Evolutionary conservation across 768 basidiomycete species (phyloP).

Genomic region (Lentinula sp.): DNA sequence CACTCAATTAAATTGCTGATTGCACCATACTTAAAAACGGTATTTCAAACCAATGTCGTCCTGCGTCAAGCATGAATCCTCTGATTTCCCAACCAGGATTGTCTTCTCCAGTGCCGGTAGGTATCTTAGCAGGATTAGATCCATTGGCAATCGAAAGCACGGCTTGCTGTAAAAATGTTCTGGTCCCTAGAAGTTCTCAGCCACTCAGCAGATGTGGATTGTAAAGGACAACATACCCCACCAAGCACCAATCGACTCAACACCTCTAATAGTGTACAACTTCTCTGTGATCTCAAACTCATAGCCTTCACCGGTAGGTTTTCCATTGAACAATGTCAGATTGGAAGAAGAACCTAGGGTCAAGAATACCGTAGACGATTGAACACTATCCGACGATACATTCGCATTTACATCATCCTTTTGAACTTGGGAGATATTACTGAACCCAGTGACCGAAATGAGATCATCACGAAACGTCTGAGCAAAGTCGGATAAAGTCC

Average conservation of each 20-base stretch:
- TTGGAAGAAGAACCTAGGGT: slow-evolving; percentile 18
- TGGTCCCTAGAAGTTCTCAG: slow-evolving; percentile 13
- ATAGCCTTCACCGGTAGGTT: slow-evolving; percentile 31
- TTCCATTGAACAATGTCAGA: slow-evolving; percentile 29
- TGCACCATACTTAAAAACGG: slow-evolving; percentile 26
- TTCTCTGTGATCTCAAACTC: slow-evolving; percentile 23
- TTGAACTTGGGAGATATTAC: slow-evolving; percentile 14
- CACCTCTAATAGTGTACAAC: slow-evolving; percentile 25
- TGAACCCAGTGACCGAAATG: slow-evolving; percentile 21
- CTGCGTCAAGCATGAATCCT: slow-evolving; percentile 40
- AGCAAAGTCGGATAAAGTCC: slow-evolving; percentile 28
- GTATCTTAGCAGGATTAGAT: slow-evolving; percentile 14
- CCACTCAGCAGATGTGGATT: too few relatives aligned
- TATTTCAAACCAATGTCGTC: slow-evolving; percentile 36
- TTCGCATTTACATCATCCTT: background rate
- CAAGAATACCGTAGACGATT: slow-evolving; percentile 21
- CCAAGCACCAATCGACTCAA: slow-evolving; percentile 30
- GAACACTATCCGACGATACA: background rate
- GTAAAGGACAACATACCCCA: slow-evolving; percentile 23
- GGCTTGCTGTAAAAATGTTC: slow-evolving; percentile 35
- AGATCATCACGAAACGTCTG: slow-evolving; percentile 30
- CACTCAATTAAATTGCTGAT: too few relatives aligned
- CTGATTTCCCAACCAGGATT: slow-evolving; percentile 37
- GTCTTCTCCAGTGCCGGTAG: slow-evolving; percentile 28
- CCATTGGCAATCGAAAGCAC: slow-evolving; percentile 17